Conservation (phyloP, 2,329 filamentous ascomycete species). For the Pseudopyricularia javanii region DNA sequence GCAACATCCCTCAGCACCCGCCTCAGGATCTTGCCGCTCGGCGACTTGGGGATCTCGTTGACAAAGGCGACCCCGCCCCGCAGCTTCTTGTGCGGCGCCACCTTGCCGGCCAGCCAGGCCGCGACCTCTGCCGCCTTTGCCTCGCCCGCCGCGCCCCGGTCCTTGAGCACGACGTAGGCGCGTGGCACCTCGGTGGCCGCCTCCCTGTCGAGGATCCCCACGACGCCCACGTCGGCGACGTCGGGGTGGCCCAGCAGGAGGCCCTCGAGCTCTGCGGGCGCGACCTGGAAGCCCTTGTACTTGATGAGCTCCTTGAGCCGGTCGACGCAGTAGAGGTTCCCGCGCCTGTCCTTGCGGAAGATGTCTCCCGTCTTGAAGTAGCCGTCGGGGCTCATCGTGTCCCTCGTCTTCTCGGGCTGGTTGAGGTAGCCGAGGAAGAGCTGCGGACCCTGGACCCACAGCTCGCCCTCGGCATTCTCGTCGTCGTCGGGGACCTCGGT, state of each 20-base stretch:
- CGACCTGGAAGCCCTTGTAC: conserved; percentile 63
- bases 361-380: conserved; percentile 77
- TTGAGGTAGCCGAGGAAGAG: conserved; percentile 76
- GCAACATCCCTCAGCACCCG: conserved; percentile 39
- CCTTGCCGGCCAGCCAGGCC: conserved; percentile 51
- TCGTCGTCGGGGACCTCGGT: conserved; percentile 53
- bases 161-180: conserved; percentile 51
- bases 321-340: conserved; percentile 74
- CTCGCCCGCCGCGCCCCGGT: conserved; percentile 28
- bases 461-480: conserved; percentile 67
- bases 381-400: conserved; percentile 58
- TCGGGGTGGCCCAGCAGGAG: conserved; percentile 62
- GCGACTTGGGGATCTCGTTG: conserved; percentile 58
- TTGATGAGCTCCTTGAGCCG: conserved; percentile 45
- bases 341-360: conserved; percentile 47
- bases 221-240: conserved; percentile 71
- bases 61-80: conserved; percentile 52
- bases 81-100: conserved; percentile 58
- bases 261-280: conserved; percentile 71
- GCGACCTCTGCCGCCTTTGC: conserved; percentile 40
- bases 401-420: conserved; percentile 69
- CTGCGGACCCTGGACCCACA: conserved; percentile 65
- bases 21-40: conserved; percentile 62
- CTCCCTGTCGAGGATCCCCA: conserved; percentile 55
- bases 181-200: conserved; percentile 53